Evolutionary conservation across 2,329 filamentous ascomycete genomes (phyloP).

Genomic region (Cladosporium colombiae): DNA sequence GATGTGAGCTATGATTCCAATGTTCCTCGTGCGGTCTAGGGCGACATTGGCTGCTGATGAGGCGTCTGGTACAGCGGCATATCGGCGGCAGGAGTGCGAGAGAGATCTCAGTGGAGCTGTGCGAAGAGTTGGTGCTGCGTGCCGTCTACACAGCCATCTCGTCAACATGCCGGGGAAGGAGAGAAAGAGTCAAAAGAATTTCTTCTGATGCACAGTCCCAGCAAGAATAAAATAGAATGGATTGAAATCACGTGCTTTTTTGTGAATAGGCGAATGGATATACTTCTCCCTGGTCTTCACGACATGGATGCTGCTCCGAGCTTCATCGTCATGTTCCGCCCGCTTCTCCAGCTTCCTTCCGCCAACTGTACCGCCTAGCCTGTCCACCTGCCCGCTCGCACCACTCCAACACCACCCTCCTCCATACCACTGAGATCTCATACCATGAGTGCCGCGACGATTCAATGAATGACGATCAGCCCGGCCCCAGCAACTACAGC

Average conservation of each 20-base stretch:
- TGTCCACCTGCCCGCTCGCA: neutral
- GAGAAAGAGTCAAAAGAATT: no score
- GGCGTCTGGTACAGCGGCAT: slow-evolving; percentile 13
- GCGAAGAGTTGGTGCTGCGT: slow-evolving; percentile 1
- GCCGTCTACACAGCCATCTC: slow-evolving; percentile 28
- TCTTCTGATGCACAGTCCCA: no score
- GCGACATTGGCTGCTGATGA: slow-evolving; percentile 16
- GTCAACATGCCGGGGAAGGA: slow-evolving; percentile 15
- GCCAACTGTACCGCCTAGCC: neutral
- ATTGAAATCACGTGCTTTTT: neutral
- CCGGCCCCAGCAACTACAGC: slow-evolving; percentile 15
- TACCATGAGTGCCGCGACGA: slow-evolving; percentile 14
- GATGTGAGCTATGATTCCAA: slow-evolving; percentile 98
- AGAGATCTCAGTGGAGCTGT: slow-evolving; percentile 18
- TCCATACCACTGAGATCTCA: neutral
- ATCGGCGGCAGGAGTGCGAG: slow-evolving; percentile 16
- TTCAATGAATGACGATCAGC: slow-evolving; percentile 17
- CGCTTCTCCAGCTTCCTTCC: neutral
- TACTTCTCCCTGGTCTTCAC: neutral
- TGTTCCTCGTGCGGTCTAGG: slow-evolving; percentile 70
- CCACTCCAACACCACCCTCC: slow-evolving; percentile 3
- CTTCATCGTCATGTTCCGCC: neutral
- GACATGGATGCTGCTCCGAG: neutral
- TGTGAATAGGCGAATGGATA: neutral
- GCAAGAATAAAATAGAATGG: no score